Evolutionary conservation across 2,329 filamentous ascomycete species (phyloP).

Genomic region (Tricladium varicosporioides): DNA sequence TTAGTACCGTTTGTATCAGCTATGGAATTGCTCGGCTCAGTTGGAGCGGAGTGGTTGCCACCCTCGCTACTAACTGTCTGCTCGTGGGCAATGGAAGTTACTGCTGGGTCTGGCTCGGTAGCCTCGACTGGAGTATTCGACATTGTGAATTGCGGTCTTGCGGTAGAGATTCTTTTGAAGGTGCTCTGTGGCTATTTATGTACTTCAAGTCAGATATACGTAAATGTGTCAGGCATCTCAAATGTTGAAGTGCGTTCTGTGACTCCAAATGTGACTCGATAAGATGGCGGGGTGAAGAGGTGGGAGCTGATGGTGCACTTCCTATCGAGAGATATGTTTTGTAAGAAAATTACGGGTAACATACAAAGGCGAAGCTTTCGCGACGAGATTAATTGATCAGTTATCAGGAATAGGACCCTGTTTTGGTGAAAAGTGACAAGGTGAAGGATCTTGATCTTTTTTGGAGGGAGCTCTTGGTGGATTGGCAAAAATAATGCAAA

Average conservation of each 20-base stretch:
- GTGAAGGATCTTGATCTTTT: too few species aligned
- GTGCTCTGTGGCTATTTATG: background rate
- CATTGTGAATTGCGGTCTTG: constrained; percentile 21
- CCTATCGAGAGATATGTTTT: too few species aligned
- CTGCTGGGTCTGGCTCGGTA: constrained; percentile 24
- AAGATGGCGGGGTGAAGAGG: constrained; percentile 29
- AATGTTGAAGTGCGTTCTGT: constrained; percentile 1
- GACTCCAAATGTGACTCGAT: constrained; percentile 17
- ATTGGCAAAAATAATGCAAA: too few species aligned
- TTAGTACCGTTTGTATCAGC: constrained; percentile 13
- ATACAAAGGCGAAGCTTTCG: too few species aligned
- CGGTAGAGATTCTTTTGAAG: background rate
- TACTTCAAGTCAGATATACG: background rate
- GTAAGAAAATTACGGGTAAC: too few species aligned
- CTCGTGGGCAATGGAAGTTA: constrained; percentile 23
- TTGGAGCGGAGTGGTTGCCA: constrained; percentile 13
- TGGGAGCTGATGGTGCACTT: background rate
- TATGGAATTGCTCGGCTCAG: constrained; percentile 10
- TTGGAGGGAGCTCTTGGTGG: too few species aligned
- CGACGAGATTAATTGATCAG: too few species aligned
- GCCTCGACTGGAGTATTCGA: constrained; percentile 24
- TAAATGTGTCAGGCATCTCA: constrained; percentile 4
- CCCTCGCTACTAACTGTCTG: constrained; percentile 18
- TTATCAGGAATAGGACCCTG: too few species aligned
- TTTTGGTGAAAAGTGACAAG: too few species aligned